Evolutionary conservation across 1,139 yeast species (phyloP).

Genomic region (Yamadazyma pseudoaaseri): DNA sequence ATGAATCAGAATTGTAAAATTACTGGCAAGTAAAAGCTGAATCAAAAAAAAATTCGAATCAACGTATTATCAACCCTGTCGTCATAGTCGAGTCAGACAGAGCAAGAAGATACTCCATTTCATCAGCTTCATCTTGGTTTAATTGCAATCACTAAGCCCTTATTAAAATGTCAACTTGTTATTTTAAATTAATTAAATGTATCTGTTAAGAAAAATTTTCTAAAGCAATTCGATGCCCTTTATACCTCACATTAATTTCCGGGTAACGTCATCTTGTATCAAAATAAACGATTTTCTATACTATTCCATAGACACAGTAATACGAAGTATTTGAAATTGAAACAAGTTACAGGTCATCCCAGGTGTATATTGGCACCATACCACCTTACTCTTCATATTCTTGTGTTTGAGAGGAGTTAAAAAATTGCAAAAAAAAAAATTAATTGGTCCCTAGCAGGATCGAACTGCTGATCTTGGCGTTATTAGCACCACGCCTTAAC

Average conservation of each 20-base stretch:
- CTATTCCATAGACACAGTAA: too few relatives aligned
- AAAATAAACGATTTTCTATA: too few relatives aligned
- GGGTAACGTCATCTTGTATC: constrained; percentile 5
- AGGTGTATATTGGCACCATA: too few relatives aligned
- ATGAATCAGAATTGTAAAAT: constrained; percentile 64
- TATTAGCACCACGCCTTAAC: constrained; percentile 88
- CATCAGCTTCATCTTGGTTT: constrained; percentile 38
- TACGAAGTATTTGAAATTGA: constrained; percentile 1
- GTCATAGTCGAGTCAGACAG: constrained; percentile 85
- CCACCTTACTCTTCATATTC: not conserved
- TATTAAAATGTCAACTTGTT: constrained; percentile 9
- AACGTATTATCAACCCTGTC: constrained; percentile 73
- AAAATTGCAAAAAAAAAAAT: constrained; percentile 12
- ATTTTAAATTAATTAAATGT: not conserved
- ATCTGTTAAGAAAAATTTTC: constrained; percentile 5
- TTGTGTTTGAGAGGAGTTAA: not conserved
- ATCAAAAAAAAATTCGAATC: constrained; percentile 27
- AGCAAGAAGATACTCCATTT: constrained; percentile 72
- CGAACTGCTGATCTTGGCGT: constrained; percentile 85
- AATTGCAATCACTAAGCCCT: constrained; percentile 16
- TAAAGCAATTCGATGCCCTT: constrained; percentile 7
- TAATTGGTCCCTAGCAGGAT: constrained; percentile 88
- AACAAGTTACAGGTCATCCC: too few relatives aligned
- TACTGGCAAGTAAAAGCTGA: constrained; percentile 83
- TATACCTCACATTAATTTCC: constrained; percentile 1